Evolutionary conservation across 345 rosid species (phyloP), one percentile per base, ranked within the genome.

Genomic region (Lagerstroemia speciosa): DNA sequence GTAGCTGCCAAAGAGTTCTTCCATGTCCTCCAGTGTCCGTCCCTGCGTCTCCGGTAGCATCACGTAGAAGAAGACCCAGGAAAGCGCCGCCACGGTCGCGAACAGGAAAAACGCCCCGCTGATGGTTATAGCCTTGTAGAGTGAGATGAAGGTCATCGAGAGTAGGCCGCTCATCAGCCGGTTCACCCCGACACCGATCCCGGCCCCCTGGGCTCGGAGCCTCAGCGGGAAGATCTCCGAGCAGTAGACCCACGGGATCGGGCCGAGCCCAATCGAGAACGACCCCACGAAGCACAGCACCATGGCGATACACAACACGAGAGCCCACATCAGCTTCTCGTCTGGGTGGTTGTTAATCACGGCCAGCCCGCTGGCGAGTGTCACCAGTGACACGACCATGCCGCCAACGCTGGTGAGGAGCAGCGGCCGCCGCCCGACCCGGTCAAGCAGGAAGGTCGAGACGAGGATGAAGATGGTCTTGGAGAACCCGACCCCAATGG

Each of bases 241-340:
- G 71, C 81, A 82, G 58, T 89, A 94, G 0, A 94, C 95, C 91
- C 95, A 86, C 6, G 96, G 71, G 29, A 91, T 81, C 1, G 97
- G 99, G 17, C 99, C 99, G 70, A 93, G 69, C 36, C 99, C 97
- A 0, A 91, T 88, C 0, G 96, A 91, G 69, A 94, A 93, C 37
- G 79, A 65, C 0, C 88, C 90, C 43, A 93, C 98, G 71, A 74
- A 85, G 8, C 83, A 72, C 66, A 93, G 66, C 20, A 91, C 88
- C 48, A 76, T 81, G 0, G 87, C 8, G 31, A 89, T 82, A 34
- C 87, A 67, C 33, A 91, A 2, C 0, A 60, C 98, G 19, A 89
- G 52, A 1, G 91, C 97, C 95, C 99, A 91, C 62, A 19, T 71
- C n/a, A 82, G 30, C 53, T 70, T 86, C 68, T 75, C 67, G 12